A percentile compares a stretch with the other conserved stretches of the same genome.
Conservation (phyloP, 2,329 filamentous ascomycete species). For the Ophiostoma montium region DNA sequence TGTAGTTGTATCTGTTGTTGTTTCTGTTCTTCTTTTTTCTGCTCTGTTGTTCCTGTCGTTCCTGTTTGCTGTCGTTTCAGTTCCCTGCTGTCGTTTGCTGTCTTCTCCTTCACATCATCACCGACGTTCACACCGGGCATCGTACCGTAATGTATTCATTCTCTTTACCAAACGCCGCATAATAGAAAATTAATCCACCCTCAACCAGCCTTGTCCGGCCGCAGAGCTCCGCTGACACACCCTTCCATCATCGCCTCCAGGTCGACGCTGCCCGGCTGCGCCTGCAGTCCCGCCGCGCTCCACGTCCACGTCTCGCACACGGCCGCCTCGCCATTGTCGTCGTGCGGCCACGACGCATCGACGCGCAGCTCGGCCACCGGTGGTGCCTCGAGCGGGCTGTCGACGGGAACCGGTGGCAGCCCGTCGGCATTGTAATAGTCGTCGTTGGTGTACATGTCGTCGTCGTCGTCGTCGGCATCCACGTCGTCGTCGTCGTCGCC, state of each 20-base stretch:
- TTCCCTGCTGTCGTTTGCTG: too few species aligned
- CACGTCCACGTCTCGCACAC: conserved; percentile 9
- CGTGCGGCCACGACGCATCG: conserved; percentile 12
- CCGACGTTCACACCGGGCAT: too few species aligned
- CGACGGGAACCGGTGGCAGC: conserved; percentile 23
- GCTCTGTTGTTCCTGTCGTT: not conserved
- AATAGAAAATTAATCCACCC: too few species aligned
- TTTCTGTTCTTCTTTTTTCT: not conserved
- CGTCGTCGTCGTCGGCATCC: conserved; percentile 19
- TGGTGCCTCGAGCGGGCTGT: conserved; percentile 11
- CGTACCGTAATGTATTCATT: too few species aligned
- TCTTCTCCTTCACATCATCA: too few species aligned
- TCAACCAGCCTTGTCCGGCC: too few species aligned
- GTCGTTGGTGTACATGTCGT: conserved; percentile 3
- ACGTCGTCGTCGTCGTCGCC: conserved; percentile 19
- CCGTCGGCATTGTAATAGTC: conserved; percentile 25
- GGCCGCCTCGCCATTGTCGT: not conserved
- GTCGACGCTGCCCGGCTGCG: not conserved
- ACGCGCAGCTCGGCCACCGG: conserved; percentile 10
- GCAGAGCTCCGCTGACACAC: conserved; percentile 6
- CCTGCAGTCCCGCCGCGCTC: conserved; percentile 1
- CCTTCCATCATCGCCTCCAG: conserved; percentile 7
- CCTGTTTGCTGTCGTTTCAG: too few species aligned
- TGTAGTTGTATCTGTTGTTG: not conserved
- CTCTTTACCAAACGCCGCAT: too few species aligned